These are phyloP conservation scores for Penicillium verhagenii DNA, from an alignment of 495 filamentous ascomycete genomes.

Conservation along the genomic window DNA sequence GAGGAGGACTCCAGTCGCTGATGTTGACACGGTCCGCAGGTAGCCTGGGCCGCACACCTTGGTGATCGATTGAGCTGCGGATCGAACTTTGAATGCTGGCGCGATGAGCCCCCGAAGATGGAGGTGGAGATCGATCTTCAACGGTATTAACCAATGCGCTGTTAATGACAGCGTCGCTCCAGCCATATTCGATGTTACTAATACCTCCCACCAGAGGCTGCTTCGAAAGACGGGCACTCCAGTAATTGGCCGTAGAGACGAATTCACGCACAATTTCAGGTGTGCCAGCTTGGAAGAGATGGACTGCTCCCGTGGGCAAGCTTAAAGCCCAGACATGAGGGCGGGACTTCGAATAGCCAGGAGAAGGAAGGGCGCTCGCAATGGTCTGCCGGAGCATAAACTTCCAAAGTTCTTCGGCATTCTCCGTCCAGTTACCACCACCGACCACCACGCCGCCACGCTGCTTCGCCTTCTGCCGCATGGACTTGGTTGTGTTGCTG, in stretches of 20 bases:
- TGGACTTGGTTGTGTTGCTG: conserved; percentile 66
- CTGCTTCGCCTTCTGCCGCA: conserved; percentile 65
- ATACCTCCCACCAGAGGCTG: conserved; percentile 88
- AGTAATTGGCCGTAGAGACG: conserved; percentile 94
- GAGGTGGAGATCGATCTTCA: conserved; percentile 45
- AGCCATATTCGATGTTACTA: conserved; percentile 97
- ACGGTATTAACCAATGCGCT: conserved; percentile 55
- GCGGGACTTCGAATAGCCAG: conserved; percentile 86
- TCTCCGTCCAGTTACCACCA: conserved; percentile 96
- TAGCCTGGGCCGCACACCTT: conserved; percentile 61
- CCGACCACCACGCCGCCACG: conserved; percentile 71
- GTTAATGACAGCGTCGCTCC: conserved; percentile 88
- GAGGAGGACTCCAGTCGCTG: conserved; percentile 90
- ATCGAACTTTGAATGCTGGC: conserved; percentile 71
- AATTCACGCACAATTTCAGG: conserved; percentile 94
- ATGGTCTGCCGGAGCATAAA: conserved; percentile 92
- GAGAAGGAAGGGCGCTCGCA: conserved; percentile 82
- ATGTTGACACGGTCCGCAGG: conserved; percentile 86
- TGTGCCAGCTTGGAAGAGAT: conserved; percentile 96
- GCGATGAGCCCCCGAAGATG: conserved; percentile 41
- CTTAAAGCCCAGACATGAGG: conserved; percentile 96
- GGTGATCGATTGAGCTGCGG: conserved; percentile 67
- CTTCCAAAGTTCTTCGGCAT: conserved; percentile 79
- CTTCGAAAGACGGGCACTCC: conserved; percentile 90
- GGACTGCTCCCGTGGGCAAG: conserved; percentile 87